Evolutionary conservation across 139 green algal species (phyloP).

Genomic region (Tetraselmis chui): DNA sequence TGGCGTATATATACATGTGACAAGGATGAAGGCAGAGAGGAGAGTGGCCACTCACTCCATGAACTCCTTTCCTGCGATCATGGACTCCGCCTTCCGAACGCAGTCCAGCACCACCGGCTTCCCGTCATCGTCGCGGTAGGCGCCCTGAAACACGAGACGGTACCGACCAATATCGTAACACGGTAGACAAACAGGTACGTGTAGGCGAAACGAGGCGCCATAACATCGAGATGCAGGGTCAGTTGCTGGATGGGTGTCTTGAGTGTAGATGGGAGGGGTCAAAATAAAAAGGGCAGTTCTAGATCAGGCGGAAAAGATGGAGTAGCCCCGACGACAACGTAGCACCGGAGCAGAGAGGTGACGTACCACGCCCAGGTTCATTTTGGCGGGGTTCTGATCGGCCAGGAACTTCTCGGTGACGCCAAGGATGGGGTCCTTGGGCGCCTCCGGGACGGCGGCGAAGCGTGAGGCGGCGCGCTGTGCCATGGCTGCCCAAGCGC

Average conservation of each 20-base stretch:
- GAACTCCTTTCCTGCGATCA: conserved; percentile 67
- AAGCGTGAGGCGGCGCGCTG: background rate
- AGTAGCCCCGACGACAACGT: too few species aligned
- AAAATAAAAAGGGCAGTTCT: too few species aligned
- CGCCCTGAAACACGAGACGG: too few species aligned
- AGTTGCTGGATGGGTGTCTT: too few species aligned
- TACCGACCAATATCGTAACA: too few species aligned
- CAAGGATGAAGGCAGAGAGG: too few species aligned
- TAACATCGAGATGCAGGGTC: too few species aligned
- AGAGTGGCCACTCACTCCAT: conserved; percentile 89
- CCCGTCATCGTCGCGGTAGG: conserved; percentile 91
- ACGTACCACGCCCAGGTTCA: conserved; percentile 94
- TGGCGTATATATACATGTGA: conserved; percentile 64
- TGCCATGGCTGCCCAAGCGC: background rate
- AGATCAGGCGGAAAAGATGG: too few species aligned
- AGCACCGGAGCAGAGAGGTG: too few species aligned
- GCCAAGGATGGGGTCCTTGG: conserved; percentile 86
- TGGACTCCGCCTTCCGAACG: conserved; percentile 86
- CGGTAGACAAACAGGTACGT: too few species aligned
- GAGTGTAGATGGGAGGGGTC: too few species aligned
- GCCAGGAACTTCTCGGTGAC: conserved; percentile 87
- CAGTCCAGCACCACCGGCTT: conserved; percentile 90
- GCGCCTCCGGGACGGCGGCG: conserved; percentile 29
- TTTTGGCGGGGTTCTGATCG: conserved; percentile 64
- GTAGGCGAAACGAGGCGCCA: too few species aligned